Percentiles rank a stretch among this genome's conserved stretches.
Evolutionary conservation across 1,139 yeast genomes (phyloP).

Genomic region (Debaryomyces psychrophilus): DNA sequence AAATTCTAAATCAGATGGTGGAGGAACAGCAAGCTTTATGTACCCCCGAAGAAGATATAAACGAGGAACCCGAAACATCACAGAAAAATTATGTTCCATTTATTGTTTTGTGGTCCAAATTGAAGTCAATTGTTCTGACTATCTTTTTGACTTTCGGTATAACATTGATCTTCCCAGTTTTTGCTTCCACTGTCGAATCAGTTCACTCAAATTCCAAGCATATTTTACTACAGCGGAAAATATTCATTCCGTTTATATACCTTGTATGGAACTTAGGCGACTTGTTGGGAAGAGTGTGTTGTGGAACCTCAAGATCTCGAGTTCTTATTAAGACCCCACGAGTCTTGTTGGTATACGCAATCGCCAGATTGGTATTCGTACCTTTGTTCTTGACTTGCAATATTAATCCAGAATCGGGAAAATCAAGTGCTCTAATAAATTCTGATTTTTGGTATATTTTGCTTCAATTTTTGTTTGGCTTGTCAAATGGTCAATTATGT

Average conservation of each 20-base stretch:
- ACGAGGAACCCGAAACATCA: constrained; percentile 17
- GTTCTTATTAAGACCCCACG: constrained; percentile 43
- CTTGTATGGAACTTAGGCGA: constrained; percentile 90
- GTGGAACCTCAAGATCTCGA: constrained; percentile 54
- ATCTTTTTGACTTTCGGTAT: constrained; percentile 77
- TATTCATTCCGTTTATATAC: constrained; percentile 77
- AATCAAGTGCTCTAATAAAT: constrained; percentile 41
- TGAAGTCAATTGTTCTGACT: constrained; percentile 65
- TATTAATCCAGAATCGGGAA: constrained; percentile 38
- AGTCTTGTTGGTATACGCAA: constrained; percentile 52
- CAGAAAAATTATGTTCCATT: constrained; percentile 49
- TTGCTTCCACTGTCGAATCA: constrained; percentile 73
- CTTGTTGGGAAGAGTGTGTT: constrained; percentile 69
- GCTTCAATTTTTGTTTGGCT: constrained; percentile 77
- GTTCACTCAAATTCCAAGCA: constrained; percentile 37
- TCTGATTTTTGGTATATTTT: constrained; percentile 71
- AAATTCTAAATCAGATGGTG: constrained; percentile 19
- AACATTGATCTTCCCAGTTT: constrained; percentile 84
- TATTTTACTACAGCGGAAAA: constrained; percentile 44
- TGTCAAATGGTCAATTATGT: constrained; percentile 84
- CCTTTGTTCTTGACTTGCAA: constrained; percentile 75
- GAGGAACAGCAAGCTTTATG: constrained; percentile 12
- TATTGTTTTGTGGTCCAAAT: constrained; percentile 54
- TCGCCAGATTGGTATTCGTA: constrained; percentile 56
- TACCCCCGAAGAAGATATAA: constrained; percentile 18